Conservation (phyloP, 2,329 filamentous ascomycete genomes). For the Neonectria hederae region DNA sequence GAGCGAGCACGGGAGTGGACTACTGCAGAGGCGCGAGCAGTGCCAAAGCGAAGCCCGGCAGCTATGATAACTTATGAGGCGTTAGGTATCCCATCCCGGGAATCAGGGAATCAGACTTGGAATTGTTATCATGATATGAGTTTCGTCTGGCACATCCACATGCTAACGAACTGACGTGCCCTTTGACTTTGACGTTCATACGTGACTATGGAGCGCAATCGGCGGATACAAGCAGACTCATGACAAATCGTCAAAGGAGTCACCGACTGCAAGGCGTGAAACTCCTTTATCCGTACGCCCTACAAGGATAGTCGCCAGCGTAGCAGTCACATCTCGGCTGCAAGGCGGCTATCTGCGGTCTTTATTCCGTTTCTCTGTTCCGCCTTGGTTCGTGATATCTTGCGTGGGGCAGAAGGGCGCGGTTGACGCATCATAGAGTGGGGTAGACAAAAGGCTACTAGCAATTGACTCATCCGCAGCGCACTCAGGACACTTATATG, state of each 20-base stretch:
- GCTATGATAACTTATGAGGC: slow-evolving; percentile 34
- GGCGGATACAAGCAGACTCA: neutral
- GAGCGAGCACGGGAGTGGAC: slow-evolving; percentile 11
- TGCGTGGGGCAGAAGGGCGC: slow-evolving; percentile 31
- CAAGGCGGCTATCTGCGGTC: slow-evolving; percentile 22
- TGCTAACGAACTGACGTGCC: neutral
- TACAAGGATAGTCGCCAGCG: neutral
- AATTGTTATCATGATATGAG: neutral
- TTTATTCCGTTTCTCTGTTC: neutral
- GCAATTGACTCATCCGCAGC: slow-evolving; percentile 30
- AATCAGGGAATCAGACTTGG: slow-evolving; percentile 4
- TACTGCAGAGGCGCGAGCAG: neutral
- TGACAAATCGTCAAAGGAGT: neutral
- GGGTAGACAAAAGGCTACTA: slow-evolving; percentile 24
- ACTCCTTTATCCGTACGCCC: neutral
- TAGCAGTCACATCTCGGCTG: slow-evolving; percentile 7
- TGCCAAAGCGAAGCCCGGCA: neutral
- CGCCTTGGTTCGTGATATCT: neutral
- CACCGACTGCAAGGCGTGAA: neutral
- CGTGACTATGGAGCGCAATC: neutral
- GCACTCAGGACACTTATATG: neutral
- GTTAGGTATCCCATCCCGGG: slow-evolving; percentile 25
- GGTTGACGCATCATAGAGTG: slow-evolving; percentile 35
- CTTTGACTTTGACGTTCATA: neutral
- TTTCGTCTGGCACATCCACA: neutral